Evolutionary conservation across 441 rosid species (phyloP).

Genomic region (Populus hybrid): DNA sequence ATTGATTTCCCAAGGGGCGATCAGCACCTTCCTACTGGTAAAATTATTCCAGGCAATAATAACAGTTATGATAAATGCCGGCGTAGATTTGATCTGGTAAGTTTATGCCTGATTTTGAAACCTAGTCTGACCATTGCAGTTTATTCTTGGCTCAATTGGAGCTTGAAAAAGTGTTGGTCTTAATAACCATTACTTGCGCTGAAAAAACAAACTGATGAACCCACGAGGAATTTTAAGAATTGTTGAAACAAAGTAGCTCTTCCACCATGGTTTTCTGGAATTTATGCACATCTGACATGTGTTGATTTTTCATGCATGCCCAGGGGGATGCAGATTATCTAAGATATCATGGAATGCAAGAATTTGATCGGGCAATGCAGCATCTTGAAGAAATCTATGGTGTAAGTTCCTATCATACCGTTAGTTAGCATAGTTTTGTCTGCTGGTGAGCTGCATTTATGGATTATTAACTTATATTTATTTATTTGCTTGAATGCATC

Average conservation of each 20-base stretch:
- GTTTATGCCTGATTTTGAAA: constrained; percentile 20
- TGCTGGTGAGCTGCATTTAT: background rate
- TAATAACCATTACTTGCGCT: background rate
- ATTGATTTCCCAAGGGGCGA: constrained; percentile 94
- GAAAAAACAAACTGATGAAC: background rate
- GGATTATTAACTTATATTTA: background rate
- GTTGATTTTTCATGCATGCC: constrained; percentile 15
- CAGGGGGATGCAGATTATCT: constrained; percentile 85
- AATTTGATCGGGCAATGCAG: constrained; percentile 96
- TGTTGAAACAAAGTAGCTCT: background rate
- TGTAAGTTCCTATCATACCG: constrained; percentile 46
- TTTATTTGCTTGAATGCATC: background rate
- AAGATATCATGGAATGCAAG: constrained; percentile 85
- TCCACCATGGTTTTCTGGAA: background rate
- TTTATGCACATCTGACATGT: background rate
- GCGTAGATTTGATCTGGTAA: constrained; percentile 92
- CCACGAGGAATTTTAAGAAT: background rate
- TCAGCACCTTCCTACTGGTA: constrained; percentile 73
- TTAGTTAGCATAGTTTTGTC: background rate
- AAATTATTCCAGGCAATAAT: constrained; percentile 66
- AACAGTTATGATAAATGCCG: constrained; percentile 91
- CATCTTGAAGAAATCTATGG: constrained; percentile 71
- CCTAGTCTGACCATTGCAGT: background rate
- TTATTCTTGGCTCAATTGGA: background rate
- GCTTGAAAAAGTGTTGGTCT: background rate